Evolutionary conservation across 1,284 basidiomycete species (phyloP).

Genomic region (Chalciporus sp.): DNA sequence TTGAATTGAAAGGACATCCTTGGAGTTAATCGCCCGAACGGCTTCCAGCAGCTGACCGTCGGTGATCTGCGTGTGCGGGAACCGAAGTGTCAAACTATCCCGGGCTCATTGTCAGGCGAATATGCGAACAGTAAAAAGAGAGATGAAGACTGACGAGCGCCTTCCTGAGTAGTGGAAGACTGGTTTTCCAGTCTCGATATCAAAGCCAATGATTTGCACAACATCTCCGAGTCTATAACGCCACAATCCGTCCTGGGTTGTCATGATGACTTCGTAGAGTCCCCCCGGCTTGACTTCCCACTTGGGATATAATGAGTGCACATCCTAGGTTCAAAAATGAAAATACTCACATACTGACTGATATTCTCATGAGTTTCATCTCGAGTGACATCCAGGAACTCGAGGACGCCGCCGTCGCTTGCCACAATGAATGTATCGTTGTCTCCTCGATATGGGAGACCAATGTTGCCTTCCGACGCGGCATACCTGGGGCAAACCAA

Average conservation of each 20-base stretch:
- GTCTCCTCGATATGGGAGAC: neutral
- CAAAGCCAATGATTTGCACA: conserved; percentile 25
- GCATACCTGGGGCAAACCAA: neutral
- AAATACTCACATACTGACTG: conserved; percentile 12
- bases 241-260: conserved; percentile 28
- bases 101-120: neutral
- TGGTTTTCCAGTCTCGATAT: conserved; percentile 20
- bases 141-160: neutral
- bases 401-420: conserved; percentile 5
- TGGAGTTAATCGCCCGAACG: neutral
- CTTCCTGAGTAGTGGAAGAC: conserved; percentile 20
- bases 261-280: conserved; percentile 24
- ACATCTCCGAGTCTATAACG: conserved; percentile 27
- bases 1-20: neutral
- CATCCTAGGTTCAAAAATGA: neutral
- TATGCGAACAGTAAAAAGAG: conserved; percentile 2
- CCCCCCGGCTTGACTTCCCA: conserved; percentile 23
- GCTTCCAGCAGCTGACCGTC: neutral
- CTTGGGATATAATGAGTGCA: conserved; percentile 10
- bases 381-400: conserved; percentile 20
- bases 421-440: conserved; percentile 6
- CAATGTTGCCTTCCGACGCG: conserved; percentile 1
- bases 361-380: conserved; percentile 5
- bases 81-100: neutral
- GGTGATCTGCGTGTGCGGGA: neutral